Percentiles rank a stretch among this genome's conserved stretches.
These are phyloP conservation scores for Hyaloperonospora brassicae DNA, from an alignment of 352 stramenopile species.

Conservation along the genomic window DNA sequence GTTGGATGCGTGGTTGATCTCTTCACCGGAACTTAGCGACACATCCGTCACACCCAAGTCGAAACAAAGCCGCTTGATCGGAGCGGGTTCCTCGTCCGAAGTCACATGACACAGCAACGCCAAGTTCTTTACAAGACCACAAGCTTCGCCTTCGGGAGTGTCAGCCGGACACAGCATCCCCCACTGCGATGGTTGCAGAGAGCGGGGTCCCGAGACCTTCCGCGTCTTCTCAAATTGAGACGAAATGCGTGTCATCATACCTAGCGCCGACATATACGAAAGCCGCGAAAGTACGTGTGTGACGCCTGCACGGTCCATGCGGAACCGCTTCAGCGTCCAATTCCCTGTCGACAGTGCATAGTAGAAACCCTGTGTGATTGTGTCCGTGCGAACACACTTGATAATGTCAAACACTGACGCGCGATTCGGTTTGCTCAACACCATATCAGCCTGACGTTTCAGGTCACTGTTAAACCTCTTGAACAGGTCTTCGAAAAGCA, in stretches of 20 bases:
- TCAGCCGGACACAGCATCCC: constrained; percentile 98
- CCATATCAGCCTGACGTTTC: constrained; percentile 96
- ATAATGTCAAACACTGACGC: constrained; percentile 98
- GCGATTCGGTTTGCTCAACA: constrained; percentile 96
- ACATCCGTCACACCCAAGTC: constrained; percentile 97
- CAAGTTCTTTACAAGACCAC: constrained; percentile 99
- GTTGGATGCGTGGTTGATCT: constrained; percentile 91
- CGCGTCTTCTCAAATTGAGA: constrained; percentile 99
- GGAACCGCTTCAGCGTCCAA: constrained; percentile 99
- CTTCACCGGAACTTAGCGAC: constrained; percentile 89
- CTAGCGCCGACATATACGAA: constrained; percentile 97
- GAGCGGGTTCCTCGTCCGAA: constrained; percentile 85
- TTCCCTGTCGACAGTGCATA: constrained; percentile 90
- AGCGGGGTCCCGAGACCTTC: constrained; percentile 96
- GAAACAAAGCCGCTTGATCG: constrained; percentile 93
- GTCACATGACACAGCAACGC: constrained; percentile 97
- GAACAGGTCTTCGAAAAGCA: constrained; percentile 99
- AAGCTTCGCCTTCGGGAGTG: constrained; percentile 98
- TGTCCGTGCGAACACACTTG: constrained; percentile 95
- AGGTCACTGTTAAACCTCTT: constrained; percentile 98
- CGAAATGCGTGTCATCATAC: constrained; percentile 99
- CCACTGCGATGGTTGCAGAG: constrained; percentile 98
- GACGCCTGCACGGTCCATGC: constrained; percentile 97
- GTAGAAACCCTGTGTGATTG: constrained; percentile 94
- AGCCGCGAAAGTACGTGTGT: constrained; percentile 96